These are phyloP conservation scores for Plasmodium inui DNA, from an alignment of 169 alveolate species.

Conservation along the genomic window DNA sequence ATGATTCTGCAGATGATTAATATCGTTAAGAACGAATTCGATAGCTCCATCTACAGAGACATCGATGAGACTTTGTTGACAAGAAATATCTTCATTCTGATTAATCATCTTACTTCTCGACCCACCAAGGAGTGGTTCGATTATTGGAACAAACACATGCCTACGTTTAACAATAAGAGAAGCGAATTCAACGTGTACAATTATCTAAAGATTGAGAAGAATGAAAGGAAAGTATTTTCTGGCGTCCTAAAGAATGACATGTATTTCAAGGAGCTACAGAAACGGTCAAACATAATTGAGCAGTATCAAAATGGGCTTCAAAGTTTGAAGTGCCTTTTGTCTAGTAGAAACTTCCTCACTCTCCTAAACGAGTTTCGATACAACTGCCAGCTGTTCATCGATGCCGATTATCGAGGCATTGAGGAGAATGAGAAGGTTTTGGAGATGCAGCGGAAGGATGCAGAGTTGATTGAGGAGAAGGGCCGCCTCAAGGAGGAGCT, in stretches of 20 bases:
- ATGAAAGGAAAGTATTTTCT: constrained; percentile 22
- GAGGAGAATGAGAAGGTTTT: constrained; percentile 55
- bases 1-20: constrained; percentile 38
- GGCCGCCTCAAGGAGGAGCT: constrained; percentile 40
- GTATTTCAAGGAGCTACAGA: constrained; percentile 56
- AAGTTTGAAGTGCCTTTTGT: constrained; percentile 39
- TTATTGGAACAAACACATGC: constrained; percentile 63
- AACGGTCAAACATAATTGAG: constrained; percentile 58
- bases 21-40: constrained; percentile 45
- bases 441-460: constrained; percentile 43
- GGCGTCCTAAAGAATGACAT: constrained; percentile 49
- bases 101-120: constrained; percentile 38
- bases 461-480: constrained; percentile 29
- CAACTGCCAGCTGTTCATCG: constrained; percentile 49
- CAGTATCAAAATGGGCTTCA: constrained; percentile 63
- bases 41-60: constrained; percentile 48
- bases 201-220: constrained; percentile 42
- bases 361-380: constrained; percentile 49
- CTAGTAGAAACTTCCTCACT: constrained; percentile 22
- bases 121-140: constrained; percentile 69
- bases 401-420: constrained; percentile 70
- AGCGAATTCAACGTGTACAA: constrained; percentile 44
- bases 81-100: constrained; percentile 30
- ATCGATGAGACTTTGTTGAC: constrained; percentile 35
- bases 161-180: constrained; percentile 37